Conservation (phyloP, 2,329 filamentous ascomycete species). For the Aurifilum marmelostoma region DNA sequence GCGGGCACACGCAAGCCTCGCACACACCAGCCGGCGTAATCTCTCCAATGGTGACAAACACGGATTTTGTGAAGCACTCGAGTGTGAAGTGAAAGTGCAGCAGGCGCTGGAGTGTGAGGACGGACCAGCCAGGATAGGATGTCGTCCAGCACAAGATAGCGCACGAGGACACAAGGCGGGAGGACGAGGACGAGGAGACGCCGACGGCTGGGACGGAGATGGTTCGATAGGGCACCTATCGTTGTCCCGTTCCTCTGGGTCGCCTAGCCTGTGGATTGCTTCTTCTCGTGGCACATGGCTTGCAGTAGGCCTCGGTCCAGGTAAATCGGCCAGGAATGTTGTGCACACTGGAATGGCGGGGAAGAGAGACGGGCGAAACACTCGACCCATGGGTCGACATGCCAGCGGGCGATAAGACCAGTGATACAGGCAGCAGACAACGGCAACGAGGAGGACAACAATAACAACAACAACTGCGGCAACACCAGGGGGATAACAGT, state of each 20-base stretch:
- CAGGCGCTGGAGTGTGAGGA: conserved; percentile 2
- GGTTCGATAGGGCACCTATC: background rate
- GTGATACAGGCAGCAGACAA: background rate
- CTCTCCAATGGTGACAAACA: conserved; percentile 20
- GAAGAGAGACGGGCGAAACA: conserved; percentile 24
- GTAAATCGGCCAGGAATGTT: conserved; percentile 15
- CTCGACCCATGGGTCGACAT: background rate
- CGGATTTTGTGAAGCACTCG: conserved; percentile 10
- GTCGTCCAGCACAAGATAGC: conserved; percentile 20
- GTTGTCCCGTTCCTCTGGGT: background rate
- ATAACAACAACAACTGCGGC: background rate
- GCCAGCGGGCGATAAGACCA: background rate
- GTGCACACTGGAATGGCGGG: conserved; percentile 14
- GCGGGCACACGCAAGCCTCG: conserved; percentile 22
- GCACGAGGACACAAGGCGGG: conserved; percentile 14
- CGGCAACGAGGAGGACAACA: background rate
- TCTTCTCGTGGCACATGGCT: conserved; percentile 16
- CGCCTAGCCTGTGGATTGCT: background rate
- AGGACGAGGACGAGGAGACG: background rate
- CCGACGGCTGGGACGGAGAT: background rate
- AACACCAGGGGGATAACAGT: background rate
- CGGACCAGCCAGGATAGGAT: conserved; percentile 15
- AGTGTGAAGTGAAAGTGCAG: conserved; percentile 11
- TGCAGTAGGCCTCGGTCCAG: conserved; percentile 16
- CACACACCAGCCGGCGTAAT: conserved; percentile 14